A percentile compares a stretch with the other conserved stretches of the same genome.
phyloP scores from a whole-genome alignment of 2,329 filamentous ascomycete species.

The Neofusicoccum ribis region DNA sequence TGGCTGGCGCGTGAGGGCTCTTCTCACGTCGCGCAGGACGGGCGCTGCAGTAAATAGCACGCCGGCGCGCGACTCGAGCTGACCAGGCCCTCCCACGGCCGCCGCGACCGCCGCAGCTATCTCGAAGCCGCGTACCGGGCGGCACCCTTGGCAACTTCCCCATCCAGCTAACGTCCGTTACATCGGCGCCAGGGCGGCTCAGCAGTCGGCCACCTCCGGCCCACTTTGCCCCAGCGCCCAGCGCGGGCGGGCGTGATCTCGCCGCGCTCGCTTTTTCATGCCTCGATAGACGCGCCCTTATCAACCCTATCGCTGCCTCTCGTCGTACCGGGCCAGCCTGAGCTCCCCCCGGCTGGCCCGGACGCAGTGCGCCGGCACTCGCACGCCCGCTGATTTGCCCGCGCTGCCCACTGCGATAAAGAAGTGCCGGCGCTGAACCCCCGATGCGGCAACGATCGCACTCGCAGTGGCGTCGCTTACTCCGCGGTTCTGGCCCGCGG shows the following conservation, averaged over 20 bases:
- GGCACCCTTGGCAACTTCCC: slow-evolving; percentile 13
- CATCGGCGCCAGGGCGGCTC: slow-evolving; percentile 2
- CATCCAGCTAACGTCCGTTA: slow-evolving; percentile 15
- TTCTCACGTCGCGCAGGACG: neutral
- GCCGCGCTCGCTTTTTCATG: neutral
- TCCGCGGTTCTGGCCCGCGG: slow-evolving; percentile 11
- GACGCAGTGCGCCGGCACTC: neutral
- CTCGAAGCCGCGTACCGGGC: neutral
- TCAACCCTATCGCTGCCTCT: neutral
- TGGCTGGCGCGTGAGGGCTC: neutral
- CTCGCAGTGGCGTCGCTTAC: neutral
- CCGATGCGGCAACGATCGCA: neutral
- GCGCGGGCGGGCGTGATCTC: neutral
- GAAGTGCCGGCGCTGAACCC: slow-evolving; percentile 4
- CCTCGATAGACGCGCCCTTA: slow-evolving; percentile 9
- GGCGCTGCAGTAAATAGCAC: slow-evolving; percentile 6
- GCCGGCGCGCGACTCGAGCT: slow-evolving; percentile 7
- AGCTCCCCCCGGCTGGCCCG: neutral
- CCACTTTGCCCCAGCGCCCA: neutral
- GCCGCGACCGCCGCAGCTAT: slow-evolving; percentile 13
- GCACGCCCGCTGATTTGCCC: slow-evolving; percentile 4
- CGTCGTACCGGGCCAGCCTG: slow-evolving; percentile 1
- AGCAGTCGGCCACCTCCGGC: slow-evolving; percentile 1
- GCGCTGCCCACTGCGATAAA: neutral
- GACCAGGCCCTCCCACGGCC: neutral